Base-by-base conservation (phyloP, 2,329 filamentous ascomycete species). In the Ceratocystis albifundus region DNA sequence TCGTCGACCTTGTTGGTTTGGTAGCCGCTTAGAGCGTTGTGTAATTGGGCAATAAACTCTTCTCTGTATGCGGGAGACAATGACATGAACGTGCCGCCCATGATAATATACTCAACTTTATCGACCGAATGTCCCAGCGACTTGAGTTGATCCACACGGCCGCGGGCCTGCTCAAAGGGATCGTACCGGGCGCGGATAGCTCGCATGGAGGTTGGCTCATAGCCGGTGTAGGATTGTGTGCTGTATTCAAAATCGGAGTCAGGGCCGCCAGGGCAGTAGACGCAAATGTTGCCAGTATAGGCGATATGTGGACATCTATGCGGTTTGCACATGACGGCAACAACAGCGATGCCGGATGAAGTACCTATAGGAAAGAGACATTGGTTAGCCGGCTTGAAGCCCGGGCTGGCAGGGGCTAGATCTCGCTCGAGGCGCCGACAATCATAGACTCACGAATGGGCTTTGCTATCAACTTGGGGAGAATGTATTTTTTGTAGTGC, bases 81-180 rank as follows among this genome's bases (percentile, higher is more conserved):
- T 2, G 93, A 97, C 95, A 99, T 99, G 77, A 99, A 99, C 0
- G 94, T 99, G 70, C 94, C 94, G 68, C 94, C 94, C 94, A 99
- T 99, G 74, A 99, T 96, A 74, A 99, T 99, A 76, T 97, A 99
- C 79, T 99, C 94, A 28, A 99, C 94, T 76, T 99, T 99, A 78
- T 99, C 94, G 61, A 99, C 94, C 59, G 90, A 96, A 76, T 99
- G 94, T 0, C 94, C 94, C 0, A 99, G 82, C 1, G 90, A 89
- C 76, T 96, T 95, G 73, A 99, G 90, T 77, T 99, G 94, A 72
- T 99, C 95, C 4, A 99, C 93, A 71, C 94, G 86, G 53, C 94
- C 94, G 74, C 94, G 84, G 17, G 94, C 94, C 79, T 99, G 94
- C 76, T 99, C 94, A 71, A 96, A 99, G 0, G 94, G 94, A 73